Base-by-base conservation (phyloP, 257 asterid genomes). In the Nicotiana tabacum region DNA sequence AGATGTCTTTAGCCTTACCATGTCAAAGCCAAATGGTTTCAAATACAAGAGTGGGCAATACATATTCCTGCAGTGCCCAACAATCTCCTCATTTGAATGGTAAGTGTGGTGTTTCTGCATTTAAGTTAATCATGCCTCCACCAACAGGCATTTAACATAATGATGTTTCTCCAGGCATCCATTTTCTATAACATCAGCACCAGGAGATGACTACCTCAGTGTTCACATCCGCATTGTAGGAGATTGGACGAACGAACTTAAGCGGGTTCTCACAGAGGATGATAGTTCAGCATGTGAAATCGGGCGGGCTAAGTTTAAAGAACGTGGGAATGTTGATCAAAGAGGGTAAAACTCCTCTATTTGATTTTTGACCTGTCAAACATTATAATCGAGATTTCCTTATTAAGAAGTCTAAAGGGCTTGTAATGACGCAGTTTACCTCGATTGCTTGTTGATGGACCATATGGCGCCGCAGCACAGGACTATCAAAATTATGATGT, bases 401-500 rank as follows among this genome's bases (percentile, higher is more conserved):
- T 79, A 46, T 66, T 51, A 27, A 51, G 39, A 74, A 76, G 80
- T 51, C 64, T 76, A 29, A 74, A 51, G 43, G 80, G 5, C 64
- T 76, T 76, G 46, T 76, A 76, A 76, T 51, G 64, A 76, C 80
- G 87, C 94, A 93, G 98, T 78, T 88, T 91, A 70, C 98, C 97
- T 67, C 89, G 92, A 87, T 78, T 95, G 89, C 91, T 92, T 9
- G 95, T 92, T 3, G 98, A 93, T 82, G 99, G 99, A 84, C 99
- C 99, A 66, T 93, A 95, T 48, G 99, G 99, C 32, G 98, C 98
- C 77, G 97, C 99, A 51, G 99, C 99, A 17, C 98, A 95, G 77
- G 97, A 92, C 81, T 93, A 93, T 90, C 94, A 90, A 82, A 92
- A 90, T 85, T 95, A 95, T 51, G 98, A 95, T 51, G 95, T 92